A percentile compares a stretch with the other conserved stretches of the same genome.
These are phyloP conservation scores for Fusarium vanettenii DNA, from an alignment of 2,329 filamentous ascomycete genomes.

Conservation along the genomic window DNA sequence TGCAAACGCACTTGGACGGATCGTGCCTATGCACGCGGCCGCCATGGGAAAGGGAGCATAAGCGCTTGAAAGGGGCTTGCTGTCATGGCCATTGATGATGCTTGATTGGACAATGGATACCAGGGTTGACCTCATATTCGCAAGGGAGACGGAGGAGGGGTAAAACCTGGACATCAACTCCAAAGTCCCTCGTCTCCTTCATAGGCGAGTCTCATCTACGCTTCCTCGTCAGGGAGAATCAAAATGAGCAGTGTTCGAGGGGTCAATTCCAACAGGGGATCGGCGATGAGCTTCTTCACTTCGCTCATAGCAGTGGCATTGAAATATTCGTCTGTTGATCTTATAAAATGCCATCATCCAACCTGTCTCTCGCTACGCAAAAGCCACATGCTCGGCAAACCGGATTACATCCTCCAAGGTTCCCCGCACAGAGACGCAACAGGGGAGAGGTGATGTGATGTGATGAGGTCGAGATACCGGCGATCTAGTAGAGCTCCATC, in stretches of 20 bases:
- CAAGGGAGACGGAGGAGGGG: constrained; percentile 28
- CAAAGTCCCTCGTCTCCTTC: background rate
- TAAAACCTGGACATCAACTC: constrained; percentile 20
- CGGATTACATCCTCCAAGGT: constrained; percentile 3
- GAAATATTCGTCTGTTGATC: constrained; percentile 23
- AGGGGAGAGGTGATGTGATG: constrained; percentile 18
- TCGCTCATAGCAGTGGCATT: background rate
- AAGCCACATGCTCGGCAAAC: constrained; percentile 30
- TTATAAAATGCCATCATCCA: constrained; percentile 27
- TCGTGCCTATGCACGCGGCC: constrained; percentile 18
- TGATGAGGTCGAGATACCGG: constrained; percentile 16
- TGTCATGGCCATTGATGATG: constrained; percentile 5
- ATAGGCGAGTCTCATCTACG: constrained; percentile 22
- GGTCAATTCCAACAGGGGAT: constrained; percentile 13
- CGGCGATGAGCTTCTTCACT: background rate
- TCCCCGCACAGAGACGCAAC: constrained; percentile 28
- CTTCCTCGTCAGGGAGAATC: constrained; percentile 30
- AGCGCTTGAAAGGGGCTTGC: constrained; percentile 34
- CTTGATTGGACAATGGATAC: constrained; percentile 36
- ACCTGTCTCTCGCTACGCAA: constrained; percentile 16
- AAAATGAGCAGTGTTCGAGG: constrained; percentile 29
- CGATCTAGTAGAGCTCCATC: constrained; percentile 54
- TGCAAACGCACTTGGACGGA: constrained; percentile 33
- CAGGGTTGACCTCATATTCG: constrained; percentile 9
- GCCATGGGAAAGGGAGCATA: constrained; percentile 5